Base-by-base conservation (phyloP, 345 rosid genomes). In the Aquilaria malaccensis region DNA sequence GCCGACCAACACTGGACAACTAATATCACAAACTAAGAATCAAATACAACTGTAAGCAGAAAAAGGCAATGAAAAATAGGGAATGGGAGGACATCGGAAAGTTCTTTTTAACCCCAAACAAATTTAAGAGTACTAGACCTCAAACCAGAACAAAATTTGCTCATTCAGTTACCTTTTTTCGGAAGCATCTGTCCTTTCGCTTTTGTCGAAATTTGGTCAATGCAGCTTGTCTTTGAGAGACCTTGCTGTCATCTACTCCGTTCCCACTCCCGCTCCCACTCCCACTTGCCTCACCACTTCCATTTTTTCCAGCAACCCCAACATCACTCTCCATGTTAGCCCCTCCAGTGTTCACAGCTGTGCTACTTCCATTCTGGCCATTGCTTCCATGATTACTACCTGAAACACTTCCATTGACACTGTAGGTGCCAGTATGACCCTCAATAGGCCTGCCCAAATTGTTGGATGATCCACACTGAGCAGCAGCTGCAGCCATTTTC, bases 321-420 rank as follows among this genome's bases (percentile, higher is more conserved):
- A 72, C 62, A 46, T 70, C 72, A 51, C 77, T 77, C 65, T 70
- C 76, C 45, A 60, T 33, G 43, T 80, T 80, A 30, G 55, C 67
- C 58, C 64, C 68, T 33, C 73, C 76, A 52, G 72, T 67, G 63
- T 74, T 74, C 59, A 70, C 67, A 11, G 62, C 72, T 50, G 62
- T 58, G 66, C 75, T 75, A 63, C 79, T 72, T 59, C 79, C 81
- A 52, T 71, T 69, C 64, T 67, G 79, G 14, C 75, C 76, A 70
- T 77, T 80, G 76, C 81, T 77, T 11, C 74, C 78, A 58, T 70
- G 76, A 64, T 80, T 76, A 69, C 85, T 81, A 43, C 79, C 76
- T 3, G 83, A 81, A 61, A 58, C 79, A 72, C 83, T 81, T 74
- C 77, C 67, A 48, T 76, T 76, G 48, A 76, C 48, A 69, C 83